Base-by-base conservation (phyloP, 805 yeast species). In the Millerozyma acaciae region DNA sequence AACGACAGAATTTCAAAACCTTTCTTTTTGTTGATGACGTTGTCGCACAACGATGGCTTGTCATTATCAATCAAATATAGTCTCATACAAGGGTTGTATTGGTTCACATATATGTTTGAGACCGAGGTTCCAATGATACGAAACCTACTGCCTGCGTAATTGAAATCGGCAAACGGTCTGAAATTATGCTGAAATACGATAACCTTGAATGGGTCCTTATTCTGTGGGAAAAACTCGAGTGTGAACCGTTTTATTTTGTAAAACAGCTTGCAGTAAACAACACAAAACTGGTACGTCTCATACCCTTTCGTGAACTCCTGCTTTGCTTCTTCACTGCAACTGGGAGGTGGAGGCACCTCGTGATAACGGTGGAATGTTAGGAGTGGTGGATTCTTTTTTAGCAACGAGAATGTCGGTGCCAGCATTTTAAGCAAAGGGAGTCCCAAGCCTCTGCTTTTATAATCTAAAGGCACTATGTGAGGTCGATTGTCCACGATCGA, bases 161-260 rank as follows among this genome's bases (percentile, higher is more conserved):
- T 46, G 42, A 66, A 66, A 46, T 66, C 72, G 8, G 66, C 53
- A 41, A 58, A 62, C 3, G 70, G 65, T 34, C 55, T 50, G 41
- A 46, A 51, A 34, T 55, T 56, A 45, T 60, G 55, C 42, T 61
- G 62, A 35, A 65, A 65, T 30, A 55, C 47, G 5, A 55, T 26
- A 6, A 66, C 37, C 20, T 47, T 53, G 41, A 62, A 56, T 5
- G 40, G 21, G 7, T 39, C 26, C n/a, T 28, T 32, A 1, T 32
- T 38, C 4, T 31, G 36, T 6, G 53, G 44, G 5, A 28, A 45
- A 42, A 65, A 64, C 7, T 45, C 48, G 32, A 63, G 51, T 2
- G 43, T 50, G 32, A 51, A 55, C 16, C 70, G 39, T 36, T 54
- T 51, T 19, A 52, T 46, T 10, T 35, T 31, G 17, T 51, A 56